phyloP scores from a whole-genome alignment of 768 basidiomycete genomes.

The Pulveroboletus ravenelii region DNA sequence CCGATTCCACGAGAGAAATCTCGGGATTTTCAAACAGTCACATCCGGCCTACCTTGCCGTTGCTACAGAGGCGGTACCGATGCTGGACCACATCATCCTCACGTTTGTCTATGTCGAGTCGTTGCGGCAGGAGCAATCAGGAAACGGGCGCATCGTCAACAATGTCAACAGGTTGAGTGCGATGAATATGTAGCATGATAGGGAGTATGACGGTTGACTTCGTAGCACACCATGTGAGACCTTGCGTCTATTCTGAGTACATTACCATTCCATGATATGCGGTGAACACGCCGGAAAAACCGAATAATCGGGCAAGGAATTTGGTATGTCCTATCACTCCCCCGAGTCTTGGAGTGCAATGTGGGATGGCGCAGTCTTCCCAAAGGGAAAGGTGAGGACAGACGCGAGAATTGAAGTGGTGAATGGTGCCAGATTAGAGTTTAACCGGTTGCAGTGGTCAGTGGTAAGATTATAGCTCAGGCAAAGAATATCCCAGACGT shows the following conservation, averaged over 20 bases:
- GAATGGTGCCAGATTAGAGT: background rate
- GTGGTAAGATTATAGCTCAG: conserved; percentile 14
- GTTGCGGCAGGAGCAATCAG: conserved; percentile 10
- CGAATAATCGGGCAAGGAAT: background rate
- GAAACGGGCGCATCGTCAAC: background rate
- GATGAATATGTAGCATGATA: background rate
- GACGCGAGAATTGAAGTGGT: background rate
- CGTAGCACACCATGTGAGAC: too few relatives aligned
- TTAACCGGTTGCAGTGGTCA: conserved; percentile 23
- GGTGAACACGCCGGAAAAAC: conserved; percentile 21
- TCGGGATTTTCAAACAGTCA: conserved; percentile 12
- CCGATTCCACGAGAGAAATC: conserved; percentile 24
- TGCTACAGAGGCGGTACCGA: conserved; percentile 9
- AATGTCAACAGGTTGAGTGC: background rate
- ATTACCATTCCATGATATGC: conserved; percentile 23
- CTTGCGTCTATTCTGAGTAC: too few relatives aligned
- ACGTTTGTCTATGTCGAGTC: conserved; percentile 23
- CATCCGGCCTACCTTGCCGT: conserved; percentile 25
- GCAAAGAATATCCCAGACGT: too few relatives aligned
- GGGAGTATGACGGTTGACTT: too few relatives aligned
- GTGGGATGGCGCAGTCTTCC: conserved; percentile 36
- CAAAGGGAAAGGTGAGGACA: conserved; percentile 9
- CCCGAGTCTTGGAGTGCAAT: conserved; percentile 34
- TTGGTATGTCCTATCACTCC: conserved; percentile 27
- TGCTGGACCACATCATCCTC: conserved; percentile 26